These are phyloP conservation scores for Coemansia sp. DNA, from an alignment of 192 early-diverging fungal species.

Conservation along the genomic window DNA sequence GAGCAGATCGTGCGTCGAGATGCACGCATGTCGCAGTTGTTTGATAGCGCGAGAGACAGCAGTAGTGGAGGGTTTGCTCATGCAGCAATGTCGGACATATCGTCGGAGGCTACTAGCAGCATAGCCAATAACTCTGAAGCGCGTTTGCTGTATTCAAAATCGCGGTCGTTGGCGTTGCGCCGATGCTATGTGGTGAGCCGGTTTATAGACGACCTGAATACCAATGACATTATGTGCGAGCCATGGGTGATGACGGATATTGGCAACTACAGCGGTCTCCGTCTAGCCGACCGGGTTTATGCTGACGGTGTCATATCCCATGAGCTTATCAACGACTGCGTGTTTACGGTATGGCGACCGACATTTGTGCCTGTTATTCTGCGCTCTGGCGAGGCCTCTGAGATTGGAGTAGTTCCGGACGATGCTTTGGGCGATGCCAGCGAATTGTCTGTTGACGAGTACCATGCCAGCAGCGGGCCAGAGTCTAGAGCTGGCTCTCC, in stretches of 20 bases:
- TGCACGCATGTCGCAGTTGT: constrained; percentile 29
- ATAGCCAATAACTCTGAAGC: constrained; percentile 17
- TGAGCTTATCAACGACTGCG: constrained; percentile 52
- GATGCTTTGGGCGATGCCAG: constrained; percentile 12
- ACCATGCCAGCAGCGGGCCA: not conserved
- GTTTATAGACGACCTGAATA: constrained; percentile 40
- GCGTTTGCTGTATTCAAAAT: constrained; percentile 24
- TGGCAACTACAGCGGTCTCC: constrained; percentile 52
- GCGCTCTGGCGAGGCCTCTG: constrained; percentile 16
- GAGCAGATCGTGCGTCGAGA: constrained; percentile 19
- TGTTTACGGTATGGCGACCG: constrained; percentile 56
- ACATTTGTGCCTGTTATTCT: constrained; percentile 36
- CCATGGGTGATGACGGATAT: constrained; percentile 58
- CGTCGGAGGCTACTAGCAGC: constrained; percentile 5
- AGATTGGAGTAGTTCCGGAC: not conserved
- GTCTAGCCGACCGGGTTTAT: constrained; percentile 51
- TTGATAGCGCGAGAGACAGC: constrained; percentile 1
- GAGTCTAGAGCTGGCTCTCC: constrained; percentile 6
- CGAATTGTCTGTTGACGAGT: constrained; percentile 23
- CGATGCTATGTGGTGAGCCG: constrained; percentile 55
- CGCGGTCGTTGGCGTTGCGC: constrained; percentile 40
- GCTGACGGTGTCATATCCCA: constrained; percentile 49
- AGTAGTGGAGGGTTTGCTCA: not conserved
- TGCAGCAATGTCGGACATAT: constrained; percentile 5
- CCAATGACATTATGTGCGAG: constrained; percentile 51